phyloP scores from a whole-genome alignment of 257 asterid species.

The Petrea volubilis region DNA sequence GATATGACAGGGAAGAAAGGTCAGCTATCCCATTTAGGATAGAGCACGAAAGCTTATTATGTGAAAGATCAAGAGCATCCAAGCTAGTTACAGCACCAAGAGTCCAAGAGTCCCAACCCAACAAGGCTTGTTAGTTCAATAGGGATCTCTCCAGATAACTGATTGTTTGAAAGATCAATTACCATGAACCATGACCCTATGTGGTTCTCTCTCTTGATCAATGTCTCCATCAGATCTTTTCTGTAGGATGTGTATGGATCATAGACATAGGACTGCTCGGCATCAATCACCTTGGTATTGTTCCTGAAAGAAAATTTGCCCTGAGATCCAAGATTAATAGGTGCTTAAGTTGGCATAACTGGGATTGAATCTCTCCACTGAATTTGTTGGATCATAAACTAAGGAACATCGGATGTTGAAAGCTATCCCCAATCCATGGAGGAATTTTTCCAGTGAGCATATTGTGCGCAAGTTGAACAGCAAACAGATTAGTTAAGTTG shows the following conservation, averaged over 20 bases:
- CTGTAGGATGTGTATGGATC: not conserved
- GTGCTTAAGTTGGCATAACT: not conserved
- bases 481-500: not conserved
- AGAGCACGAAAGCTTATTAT: not conserved
- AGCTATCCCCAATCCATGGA: not conserved
- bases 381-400: not conserved
- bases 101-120: not conserved
- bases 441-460: not conserved
- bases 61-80: not conserved
- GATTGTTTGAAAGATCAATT: not conserved
- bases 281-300: not conserved
- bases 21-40: not conserved
- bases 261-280: not conserved
- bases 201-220: not conserved
- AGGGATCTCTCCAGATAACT: not conserved
- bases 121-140: no score
- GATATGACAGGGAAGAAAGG: not conserved
- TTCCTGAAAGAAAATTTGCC: not conserved
- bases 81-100: not conserved
- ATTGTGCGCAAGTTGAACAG: not conserved
- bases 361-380: not conserved
- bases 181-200: no score
- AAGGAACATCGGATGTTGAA: not conserved
- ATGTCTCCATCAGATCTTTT: not conserved
- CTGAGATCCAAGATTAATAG: not conserved